Evolutionary conservation across 108 stramenopile genomes (phyloP).

Genomic region (Tribonema minus): DNA sequence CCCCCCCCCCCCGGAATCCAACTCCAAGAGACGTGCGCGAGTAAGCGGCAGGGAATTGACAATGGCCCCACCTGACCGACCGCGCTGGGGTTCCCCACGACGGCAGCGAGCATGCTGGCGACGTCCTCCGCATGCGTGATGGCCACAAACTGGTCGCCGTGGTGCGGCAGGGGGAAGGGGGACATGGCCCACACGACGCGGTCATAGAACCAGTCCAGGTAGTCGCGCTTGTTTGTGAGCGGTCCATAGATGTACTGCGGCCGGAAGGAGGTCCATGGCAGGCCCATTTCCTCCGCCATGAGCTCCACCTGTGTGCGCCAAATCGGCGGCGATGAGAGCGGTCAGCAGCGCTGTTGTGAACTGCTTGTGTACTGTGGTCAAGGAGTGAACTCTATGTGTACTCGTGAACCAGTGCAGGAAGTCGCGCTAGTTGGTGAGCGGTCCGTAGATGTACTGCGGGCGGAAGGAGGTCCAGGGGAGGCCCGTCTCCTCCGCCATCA

Average conservation of each 20-base stretch:
- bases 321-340: no score
- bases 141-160: constrained; percentile 45
- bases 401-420: constrained; percentile 50
- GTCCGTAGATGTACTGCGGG: constrained; percentile 49
- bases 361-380: background rate
- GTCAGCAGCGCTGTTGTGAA: background rate
- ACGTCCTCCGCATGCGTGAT: constrained; percentile 46
- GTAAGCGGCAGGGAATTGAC: no score
- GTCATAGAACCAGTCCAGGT: constrained; percentile 49
- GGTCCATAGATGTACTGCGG: constrained; percentile 51
- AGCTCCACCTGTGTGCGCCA: no score
- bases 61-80: constrained; percentile 6
- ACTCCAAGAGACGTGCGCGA: no score
- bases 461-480: constrained; percentile 37
- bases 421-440: constrained; percentile 47
- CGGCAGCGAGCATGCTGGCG: constrained; percentile 39
- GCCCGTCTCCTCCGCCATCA: constrained; percentile 14
- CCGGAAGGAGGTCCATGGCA: constrained; percentile 36
- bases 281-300: constrained; percentile 16
- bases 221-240: constrained; percentile 48
- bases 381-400: no score
- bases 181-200: constrained; percentile 29
- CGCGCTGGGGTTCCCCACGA: constrained; percentile 27
- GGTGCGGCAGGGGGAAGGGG: constrained; percentile 17
- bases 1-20: no score